Conservation (phyloP, 805 yeast genomes). For the Candida yuanshanica region DNA sequence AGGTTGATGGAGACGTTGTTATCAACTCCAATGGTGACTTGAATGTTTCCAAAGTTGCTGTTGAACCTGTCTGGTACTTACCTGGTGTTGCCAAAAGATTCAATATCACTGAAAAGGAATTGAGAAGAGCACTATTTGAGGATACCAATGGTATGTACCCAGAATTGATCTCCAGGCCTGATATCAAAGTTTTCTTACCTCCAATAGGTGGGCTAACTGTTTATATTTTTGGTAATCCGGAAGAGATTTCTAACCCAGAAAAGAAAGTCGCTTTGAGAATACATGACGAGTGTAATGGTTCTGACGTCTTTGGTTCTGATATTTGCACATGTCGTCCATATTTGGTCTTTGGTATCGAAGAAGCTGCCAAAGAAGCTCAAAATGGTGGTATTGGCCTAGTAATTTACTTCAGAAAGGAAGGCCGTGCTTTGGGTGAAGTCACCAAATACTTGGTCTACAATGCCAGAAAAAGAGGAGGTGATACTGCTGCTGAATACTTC, state of each 20-base stretch:
- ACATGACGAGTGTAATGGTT: constrained; percentile 68
- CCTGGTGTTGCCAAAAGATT: constrained; percentile 66
- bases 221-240: constrained; percentile 60
- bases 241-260: constrained; percentile 43
- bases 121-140: constrained; percentile 56
- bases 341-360: constrained; percentile 58
- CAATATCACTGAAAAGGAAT: constrained; percentile 47
- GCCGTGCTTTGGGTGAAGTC: constrained; percentile 66
- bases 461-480: constrained; percentile 66
- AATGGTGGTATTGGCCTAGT: constrained; percentile 60
- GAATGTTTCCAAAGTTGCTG: constrained; percentile 58
- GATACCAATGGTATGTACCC: constrained; percentile 72
- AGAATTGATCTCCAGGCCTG: constrained; percentile 62
- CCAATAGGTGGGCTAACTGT: constrained; percentile 68
- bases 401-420: constrained; percentile 63
- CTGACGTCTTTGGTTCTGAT: constrained; percentile 64
- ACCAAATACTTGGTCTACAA: constrained; percentile 65
- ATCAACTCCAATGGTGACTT: constrained; percentile 55
- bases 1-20: constrained; percentile 57
- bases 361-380: constrained; percentile 66
- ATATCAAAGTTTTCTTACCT: constrained; percentile 58
- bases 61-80: constrained; percentile 66
- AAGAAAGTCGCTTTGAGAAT: constrained; percentile 52
- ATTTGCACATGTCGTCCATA: constrained; percentile 69
- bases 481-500: constrained; percentile 62